These are phyloP conservation scores for Nyctanthes arbortristis DNA, from an alignment of 257 asterid species.

Conservation along the genomic window DNA sequence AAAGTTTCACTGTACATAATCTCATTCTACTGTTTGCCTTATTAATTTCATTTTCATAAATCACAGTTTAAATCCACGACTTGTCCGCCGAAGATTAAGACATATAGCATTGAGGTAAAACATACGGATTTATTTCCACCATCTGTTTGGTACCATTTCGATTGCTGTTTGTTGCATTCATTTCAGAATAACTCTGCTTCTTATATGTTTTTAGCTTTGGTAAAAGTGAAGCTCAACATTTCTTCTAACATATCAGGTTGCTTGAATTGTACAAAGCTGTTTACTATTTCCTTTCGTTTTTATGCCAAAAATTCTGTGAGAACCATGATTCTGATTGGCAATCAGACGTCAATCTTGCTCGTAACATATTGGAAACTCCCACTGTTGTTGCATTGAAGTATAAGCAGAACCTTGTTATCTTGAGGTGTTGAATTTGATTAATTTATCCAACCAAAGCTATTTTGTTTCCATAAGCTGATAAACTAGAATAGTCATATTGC, in stretches of 20 bases:
- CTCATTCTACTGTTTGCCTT: background rate
- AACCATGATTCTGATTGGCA: background rate
- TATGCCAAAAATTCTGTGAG: background rate
- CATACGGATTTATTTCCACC: constrained; percentile 9
- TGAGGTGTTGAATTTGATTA: background rate
- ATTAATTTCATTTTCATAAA: constrained; percentile 14
- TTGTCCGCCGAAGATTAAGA: constrained; percentile 87
- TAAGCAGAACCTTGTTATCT: background rate
- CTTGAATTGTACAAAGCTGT: background rate
- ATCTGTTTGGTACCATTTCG: background rate
- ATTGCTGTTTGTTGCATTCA: background rate
- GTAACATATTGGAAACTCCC: background rate
- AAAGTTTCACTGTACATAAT: background rate
- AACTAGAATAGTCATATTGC: background rate
- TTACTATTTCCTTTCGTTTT: background rate
- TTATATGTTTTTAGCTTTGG: constrained; percentile 6
- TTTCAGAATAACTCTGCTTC: background rate
- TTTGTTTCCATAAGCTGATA: background rate
- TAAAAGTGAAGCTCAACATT: constrained; percentile 1
- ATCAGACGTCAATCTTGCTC: background rate
- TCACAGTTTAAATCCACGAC: constrained; percentile 77
- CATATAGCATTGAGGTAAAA: constrained; percentile 85
- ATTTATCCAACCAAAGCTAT: background rate
- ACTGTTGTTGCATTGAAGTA: background rate
- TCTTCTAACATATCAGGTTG: constrained; percentile 5